Evolutionary conservation across 1,284 basidiomycete species (phyloP), one percentile per base, ranked within the genome.

Genomic region (Peniophora sp.): DNA sequence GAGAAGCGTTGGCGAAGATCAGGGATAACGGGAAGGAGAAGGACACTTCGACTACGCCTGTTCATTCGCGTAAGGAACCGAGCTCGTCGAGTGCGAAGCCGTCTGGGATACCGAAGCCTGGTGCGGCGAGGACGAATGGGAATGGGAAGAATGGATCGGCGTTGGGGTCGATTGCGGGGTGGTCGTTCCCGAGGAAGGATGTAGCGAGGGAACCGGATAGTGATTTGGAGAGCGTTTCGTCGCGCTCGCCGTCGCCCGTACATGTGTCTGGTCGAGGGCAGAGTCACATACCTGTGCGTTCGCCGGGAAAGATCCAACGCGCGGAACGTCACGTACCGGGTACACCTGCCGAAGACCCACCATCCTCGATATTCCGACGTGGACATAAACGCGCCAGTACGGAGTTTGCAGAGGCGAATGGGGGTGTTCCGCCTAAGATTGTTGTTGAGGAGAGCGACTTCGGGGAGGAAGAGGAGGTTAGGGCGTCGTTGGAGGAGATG

Each of bases 211-310:
- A 73, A 5, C 68, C 70, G 38, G n/a, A n/a, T n/a, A n/a, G 16
- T 16, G 38, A 41, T 20, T 6, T n/a, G 8, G 38, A 60, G 56
- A 5, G 60, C 65, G 38, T 58, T 63, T 3, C 61, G 60, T 52
- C 59, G 58, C 47, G 49, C 60, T 22, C 55, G 63, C 1, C 60
- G 61, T 45, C 50, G 55, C 17, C 49, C 50, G 34, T 53, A 54
- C 16, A 49, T 50, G 12, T 12, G 12, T 32, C 27, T 12, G 2
- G 25, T 20, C 16, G 27, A 5, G 41, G 27, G 22, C 57, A 59
- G 12, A 77, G 74, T 50, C 66, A 70, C 25, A 75, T 80, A 49
- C 76, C 77, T n/a, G 65, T 76, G 3, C 65, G 68, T 16, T 68
- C 73, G 11, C 65, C 69, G 10, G 50, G 53, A 25, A 61, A 60